phyloP scores from a whole-genome alignment of 1,139 yeast genomes.

The Zygosaccharomyces sapae region DNA sequence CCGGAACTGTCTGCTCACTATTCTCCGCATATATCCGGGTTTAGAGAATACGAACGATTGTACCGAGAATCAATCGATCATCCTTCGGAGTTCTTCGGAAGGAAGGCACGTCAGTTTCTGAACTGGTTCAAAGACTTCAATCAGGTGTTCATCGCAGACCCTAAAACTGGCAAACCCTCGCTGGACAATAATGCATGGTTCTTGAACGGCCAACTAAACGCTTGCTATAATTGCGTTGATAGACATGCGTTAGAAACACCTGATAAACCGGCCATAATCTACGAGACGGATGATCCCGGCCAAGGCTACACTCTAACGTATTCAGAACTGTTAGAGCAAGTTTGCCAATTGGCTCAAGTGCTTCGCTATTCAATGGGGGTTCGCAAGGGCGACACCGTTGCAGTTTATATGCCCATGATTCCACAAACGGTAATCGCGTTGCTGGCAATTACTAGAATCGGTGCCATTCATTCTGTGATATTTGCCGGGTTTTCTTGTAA shows the following conservation, averaged over 20 bases:
- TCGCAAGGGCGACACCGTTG: conserved; percentile 77
- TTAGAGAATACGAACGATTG: conserved; percentile 55
- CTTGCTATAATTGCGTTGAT: conserved; percentile 73
- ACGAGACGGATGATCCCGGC: conserved; percentile 74
- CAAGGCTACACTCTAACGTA: conserved; percentile 62
- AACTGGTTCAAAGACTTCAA: conserved; percentile 65
- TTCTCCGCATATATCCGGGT: conserved; percentile 29
- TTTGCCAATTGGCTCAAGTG: conserved; percentile 66
- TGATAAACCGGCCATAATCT: conserved; percentile 68
- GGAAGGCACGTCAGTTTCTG: conserved; percentile 52
- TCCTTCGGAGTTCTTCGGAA: conserved; percentile 63
- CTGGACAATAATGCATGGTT: conserved; percentile 73
- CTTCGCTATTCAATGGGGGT: conserved; percentile 59
- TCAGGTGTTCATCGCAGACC: conserved; percentile 51
- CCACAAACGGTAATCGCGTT: conserved; percentile 74
- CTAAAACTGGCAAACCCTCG: conserved; percentile 43
- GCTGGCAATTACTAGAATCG: conserved; percentile 70
- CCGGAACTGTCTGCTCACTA: conserved; percentile 34
- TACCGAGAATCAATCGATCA: conserved; percentile 65
- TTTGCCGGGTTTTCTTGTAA: conserved; percentile 81
- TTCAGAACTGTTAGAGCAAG: conserved; percentile 66
- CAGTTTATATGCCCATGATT: conserved; percentile 82
- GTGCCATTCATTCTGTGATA: conserved; percentile 79
- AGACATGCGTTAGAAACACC: conserved; percentile 74
- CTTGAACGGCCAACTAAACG: conserved; percentile 70